Base-by-base conservation (phyloP, 805 yeast species). In the Kluyveromyces wickerhamii region DNA sequence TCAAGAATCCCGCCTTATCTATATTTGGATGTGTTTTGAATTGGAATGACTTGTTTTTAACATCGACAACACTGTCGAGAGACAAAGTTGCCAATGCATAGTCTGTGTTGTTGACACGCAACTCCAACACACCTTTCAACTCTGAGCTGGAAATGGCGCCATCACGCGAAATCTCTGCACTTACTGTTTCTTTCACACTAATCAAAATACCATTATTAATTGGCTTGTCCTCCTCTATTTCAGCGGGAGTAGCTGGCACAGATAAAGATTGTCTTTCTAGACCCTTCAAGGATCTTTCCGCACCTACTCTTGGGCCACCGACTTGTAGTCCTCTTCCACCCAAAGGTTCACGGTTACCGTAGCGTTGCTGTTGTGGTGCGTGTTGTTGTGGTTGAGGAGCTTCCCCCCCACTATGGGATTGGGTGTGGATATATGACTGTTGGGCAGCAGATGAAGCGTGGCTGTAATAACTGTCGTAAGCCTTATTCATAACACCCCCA, bases 11-110 rank as follows among this genome's bases (percentile, higher is more conserved):
- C 27, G 63, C 65, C 52, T 83, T 79, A 63, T 92, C 96, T 45
- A 92, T 94, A 56, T 89, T 88, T 43, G 98, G 98, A 66, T 92
- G 96, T 11, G 97, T 87, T 60, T 88, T 88, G 66, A 74, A 92
- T 53, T 80, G 87, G 29, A 77, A 65, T 5, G 52, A 25, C 35
- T 51, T 43, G 64, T 74, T 59, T 24, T 66, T 59, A 11, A 69
- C 60, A 27, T 65, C 61, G 20, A 71, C 69, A 15, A 61, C 66
- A 27, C 77, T 67, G 27, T 65, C 58, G 44, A 88, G 63, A 41
- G 71, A 52, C 39, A 92, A 69, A 53, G 72, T 74, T 36, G 86
- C 72, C 46, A 71, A 72, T 10, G 94, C 77, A 44, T 79, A 67
- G 25, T 69, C 72, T n/a, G 81, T 66, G 50, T 87, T 74, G 57